Evolutionary conservation across 2,329 filamentous ascomycete species (phyloP).

Genomic region (Ophiostoma australiae): DNA sequence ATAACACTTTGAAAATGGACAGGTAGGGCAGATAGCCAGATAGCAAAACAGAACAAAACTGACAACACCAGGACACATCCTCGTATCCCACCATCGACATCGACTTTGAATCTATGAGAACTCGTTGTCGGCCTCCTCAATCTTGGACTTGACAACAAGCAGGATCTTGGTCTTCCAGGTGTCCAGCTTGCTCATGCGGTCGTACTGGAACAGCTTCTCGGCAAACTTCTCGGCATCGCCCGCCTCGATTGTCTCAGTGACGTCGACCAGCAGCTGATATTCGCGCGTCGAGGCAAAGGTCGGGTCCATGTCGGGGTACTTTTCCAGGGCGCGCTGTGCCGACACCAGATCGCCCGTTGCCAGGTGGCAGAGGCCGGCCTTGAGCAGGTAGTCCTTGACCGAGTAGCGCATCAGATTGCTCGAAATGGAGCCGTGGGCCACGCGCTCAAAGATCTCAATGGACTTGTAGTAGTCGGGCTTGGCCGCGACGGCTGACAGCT

Average conservation of each 20-base stretch:
- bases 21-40: not conserved
- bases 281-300: conserved; percentile 74
- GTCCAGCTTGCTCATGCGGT: conserved; percentile 88
- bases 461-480: conserved; percentile 71
- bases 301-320: conserved; percentile 74
- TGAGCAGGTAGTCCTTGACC: conserved; percentile 93
- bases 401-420: conserved; percentile 93
- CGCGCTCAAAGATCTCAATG: conserved; percentile 76
- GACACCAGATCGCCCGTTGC: conserved; percentile 69
- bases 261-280: conserved; percentile 71
- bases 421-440: conserved; percentile 69
- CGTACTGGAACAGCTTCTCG: conserved; percentile 82
- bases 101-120: conserved; percentile 32
- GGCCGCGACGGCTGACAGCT: conserved; percentile 71
- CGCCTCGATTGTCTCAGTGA: conserved; percentile 68
- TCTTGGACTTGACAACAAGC: conserved; percentile 75
- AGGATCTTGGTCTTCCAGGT: conserved; percentile 94
- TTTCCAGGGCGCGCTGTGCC: conserved; percentile 71
- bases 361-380: conserved; percentile 87
- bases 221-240: conserved; percentile 78
- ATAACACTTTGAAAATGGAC: not conserved
- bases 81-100: not conserved
- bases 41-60: too few species aligned
- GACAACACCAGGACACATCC: not conserved
- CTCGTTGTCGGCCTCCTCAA: conserved; percentile 53